These are phyloP conservation scores for Didymella arachidicola DNA, from an alignment of 2,329 filamentous ascomycete genomes.

Conservation along the genomic window DNA sequence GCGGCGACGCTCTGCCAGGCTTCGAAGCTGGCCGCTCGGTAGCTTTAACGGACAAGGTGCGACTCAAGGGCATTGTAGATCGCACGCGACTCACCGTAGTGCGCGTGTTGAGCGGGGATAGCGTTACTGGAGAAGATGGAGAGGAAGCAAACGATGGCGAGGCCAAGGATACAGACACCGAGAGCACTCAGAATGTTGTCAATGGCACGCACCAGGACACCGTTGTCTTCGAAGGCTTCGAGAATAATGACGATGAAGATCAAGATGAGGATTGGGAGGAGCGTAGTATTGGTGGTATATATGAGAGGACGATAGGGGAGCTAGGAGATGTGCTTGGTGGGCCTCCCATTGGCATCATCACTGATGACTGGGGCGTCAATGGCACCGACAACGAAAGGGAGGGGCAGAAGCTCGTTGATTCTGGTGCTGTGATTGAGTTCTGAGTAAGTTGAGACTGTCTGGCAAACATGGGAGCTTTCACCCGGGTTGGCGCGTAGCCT, in stretches of 20 bases:
- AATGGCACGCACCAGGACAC: constrained; percentile 33
- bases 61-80: constrained; percentile 82
- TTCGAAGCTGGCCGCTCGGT: constrained; percentile 70
- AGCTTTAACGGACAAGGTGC: constrained; percentile 87
- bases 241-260: constrained; percentile 55
- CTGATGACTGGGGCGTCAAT: constrained; percentile 47
- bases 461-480: too few relatives aligned
- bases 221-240: constrained; percentile 46
- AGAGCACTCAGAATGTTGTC: constrained; percentile 21
- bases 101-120: constrained; percentile 68
- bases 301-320: constrained; percentile 79
- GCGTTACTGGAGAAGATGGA: constrained; percentile 51
- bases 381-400: constrained; percentile 21
- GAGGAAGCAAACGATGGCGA: constrained; percentile 27
- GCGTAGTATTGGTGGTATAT: constrained; percentile 66
- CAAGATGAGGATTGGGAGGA: constrained; percentile 50
- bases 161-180: constrained; percentile 45
- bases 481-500: too few relatives aligned
- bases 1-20: constrained; percentile 71
- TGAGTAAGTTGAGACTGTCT: constrained; percentile 4
- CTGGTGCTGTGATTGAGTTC: constrained; percentile 21
- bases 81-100: constrained; percentile 75
- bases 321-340: constrained; percentile 72
- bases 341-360: constrained; percentile 57
- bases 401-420: constrained; percentile 26